Evolutionary conservation across 208 protist genomes (phyloP), one percentile per base, ranked within the genome.

Genomic region (Leishmania tropica): DNA sequence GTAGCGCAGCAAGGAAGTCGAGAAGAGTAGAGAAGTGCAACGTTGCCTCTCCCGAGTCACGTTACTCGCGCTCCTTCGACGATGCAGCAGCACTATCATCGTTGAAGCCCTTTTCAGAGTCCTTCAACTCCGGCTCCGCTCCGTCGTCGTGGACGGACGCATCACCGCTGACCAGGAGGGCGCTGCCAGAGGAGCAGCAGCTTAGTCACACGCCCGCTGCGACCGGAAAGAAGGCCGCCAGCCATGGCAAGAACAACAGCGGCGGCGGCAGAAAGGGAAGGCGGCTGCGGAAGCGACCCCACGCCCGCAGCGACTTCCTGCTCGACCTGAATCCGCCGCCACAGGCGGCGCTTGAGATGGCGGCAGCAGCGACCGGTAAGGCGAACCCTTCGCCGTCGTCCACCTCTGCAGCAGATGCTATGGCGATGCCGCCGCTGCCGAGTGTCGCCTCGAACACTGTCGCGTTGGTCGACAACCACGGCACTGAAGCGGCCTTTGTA

Each of bases 141-240:
- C 71, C 75, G 24, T 79, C 65, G 31, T 76, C 75, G 24, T 72
- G 62, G 80, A 35, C 71, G 56, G 64, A 58, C 17, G 15, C 75
- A 6, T 75, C 75, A 53, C 45, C 7, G 73, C 28, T 45, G 48
- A 75, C 53, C 10, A 19, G 15, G 4, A 74, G 35, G 13, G 56
- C 47, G 42, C 15, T 75, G 53, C 73, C 73, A 24, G 31, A 13
- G n/a, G 58, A 82, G 35, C 71, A 48, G 24, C 54, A 82, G 79
- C 37, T 60, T 3, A 19, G 45, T 4, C 4, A 37, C 40, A 53
- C 79, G 40, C 11, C 54, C 6, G 42, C 79, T n/a, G 42, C 5
- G 42, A 15, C 56, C 24, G 71, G 51, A n/a, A 45, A 28, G 58
- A 60, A 74, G 47, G 65, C 37, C 37, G 40, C 65, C 37, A 71